phyloP scores from a whole-genome alignment of 139 green algal genomes.

The Coelastrella sp. region DNA sequence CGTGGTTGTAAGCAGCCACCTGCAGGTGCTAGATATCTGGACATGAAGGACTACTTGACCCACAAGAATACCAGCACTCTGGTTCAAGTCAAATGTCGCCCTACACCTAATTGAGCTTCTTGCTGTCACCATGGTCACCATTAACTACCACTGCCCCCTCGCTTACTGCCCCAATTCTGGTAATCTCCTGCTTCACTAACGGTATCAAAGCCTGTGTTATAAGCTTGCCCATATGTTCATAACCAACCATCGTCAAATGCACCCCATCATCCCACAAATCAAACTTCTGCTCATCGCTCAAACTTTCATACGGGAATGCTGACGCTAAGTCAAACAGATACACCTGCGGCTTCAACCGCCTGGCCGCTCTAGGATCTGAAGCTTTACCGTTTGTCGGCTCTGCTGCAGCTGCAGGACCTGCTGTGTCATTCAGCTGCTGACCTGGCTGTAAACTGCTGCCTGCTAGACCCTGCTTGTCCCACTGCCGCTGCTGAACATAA shows the following conservation, averaged over 20 bases:
- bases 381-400: too few relatives aligned
- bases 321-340: constrained; percentile 25
- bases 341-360: not conserved
- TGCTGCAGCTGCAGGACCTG: too few relatives aligned
- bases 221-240: constrained; percentile 35
- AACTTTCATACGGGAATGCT: not conserved
- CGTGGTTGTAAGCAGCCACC: too few relatives aligned
- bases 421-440: not conserved
- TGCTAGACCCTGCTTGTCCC: not conserved
- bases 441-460: not conserved
- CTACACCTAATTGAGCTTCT: not conserved
- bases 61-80: too few relatives aligned
- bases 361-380: too few relatives aligned
- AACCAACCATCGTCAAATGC: constrained; percentile 39
- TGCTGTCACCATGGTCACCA: not conserved
- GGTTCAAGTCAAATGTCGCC: too few relatives aligned
- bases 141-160: not conserved
- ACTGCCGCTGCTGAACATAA: constrained; percentile 17
- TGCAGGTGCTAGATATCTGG: too few relatives aligned
- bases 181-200: not conserved
- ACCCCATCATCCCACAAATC: constrained; percentile 43
- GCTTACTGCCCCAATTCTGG: not conserved
- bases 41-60: too few relatives aligned
- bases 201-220: constrained; percentile 20
- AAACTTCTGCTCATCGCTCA: not conserved